Percentiles rank a stretch among this genome's conserved stretches.
These are phyloP conservation scores for Suillus placidus DNA, from an alignment of 768 basidiomycete species.

Conservation along the genomic window DNA sequence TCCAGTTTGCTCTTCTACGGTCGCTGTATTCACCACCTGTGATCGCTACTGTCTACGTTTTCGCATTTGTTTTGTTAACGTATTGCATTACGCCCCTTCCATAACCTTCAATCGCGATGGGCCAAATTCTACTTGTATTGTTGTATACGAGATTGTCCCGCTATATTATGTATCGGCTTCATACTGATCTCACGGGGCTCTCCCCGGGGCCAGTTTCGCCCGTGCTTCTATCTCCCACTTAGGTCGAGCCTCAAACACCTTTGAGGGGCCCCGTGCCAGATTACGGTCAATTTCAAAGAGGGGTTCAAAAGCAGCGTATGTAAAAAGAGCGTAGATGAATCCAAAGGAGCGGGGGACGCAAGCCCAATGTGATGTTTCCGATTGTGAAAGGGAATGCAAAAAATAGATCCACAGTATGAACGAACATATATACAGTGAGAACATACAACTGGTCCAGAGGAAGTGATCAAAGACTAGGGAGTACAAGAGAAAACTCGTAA, in stretches of 20 bases:
- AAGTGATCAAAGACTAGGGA: neutral
- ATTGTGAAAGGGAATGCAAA: too few relatives aligned
- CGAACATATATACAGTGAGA: neutral
- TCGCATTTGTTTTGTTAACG: neutral
- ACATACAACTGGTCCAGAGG: neutral
- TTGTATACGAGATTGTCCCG: neutral
- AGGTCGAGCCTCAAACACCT: neutral
- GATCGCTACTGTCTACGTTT: neutral
- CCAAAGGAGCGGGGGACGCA: slow-evolving; percentile 2
- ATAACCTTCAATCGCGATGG: neutral
- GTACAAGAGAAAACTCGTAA: slow-evolving; percentile 2
- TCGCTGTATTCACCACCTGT: neutral
- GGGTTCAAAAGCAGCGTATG: neutral
- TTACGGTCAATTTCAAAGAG: neutral
- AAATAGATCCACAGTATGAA: slow-evolving; percentile 1
- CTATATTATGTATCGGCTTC: neutral
- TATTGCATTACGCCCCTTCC: neutral
- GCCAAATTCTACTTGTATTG: neutral
- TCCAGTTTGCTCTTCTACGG: neutral
- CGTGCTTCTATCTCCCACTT: neutral
- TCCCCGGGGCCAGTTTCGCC: neutral
- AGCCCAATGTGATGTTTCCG: neutral
- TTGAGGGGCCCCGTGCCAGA: neutral
- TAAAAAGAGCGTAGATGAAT: neutral
- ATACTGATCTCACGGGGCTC: neutral